Evolutionary conservation across 108 stramenopile species (phyloP).

Genomic region (Nannochloropsis granulata): DNA sequence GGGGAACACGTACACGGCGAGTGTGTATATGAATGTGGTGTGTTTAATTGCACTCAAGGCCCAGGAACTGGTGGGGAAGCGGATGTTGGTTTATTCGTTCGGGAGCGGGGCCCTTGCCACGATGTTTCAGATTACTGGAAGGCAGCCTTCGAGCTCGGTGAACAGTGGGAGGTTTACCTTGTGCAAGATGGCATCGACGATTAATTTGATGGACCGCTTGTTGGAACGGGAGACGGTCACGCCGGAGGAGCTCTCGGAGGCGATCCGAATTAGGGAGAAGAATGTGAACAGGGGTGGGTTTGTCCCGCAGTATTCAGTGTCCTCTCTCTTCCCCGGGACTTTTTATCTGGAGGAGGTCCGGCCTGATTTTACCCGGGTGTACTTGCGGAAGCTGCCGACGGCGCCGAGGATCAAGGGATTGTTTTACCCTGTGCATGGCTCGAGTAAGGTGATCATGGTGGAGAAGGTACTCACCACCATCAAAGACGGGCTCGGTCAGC

Average conservation of each 20-base stretch:
- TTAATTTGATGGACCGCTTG: constrained; percentile 57
- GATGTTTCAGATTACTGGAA: constrained; percentile 69
- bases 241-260: constrained; percentile 71
- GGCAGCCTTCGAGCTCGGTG: constrained; percentile 32
- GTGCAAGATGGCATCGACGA: constrained; percentile 47
- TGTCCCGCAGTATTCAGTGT: constrained; percentile 46
- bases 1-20: constrained; percentile 94
- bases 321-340: constrained; percentile 73
- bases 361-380: constrained; percentile 54
- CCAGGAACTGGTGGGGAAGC: constrained; percentile 10
- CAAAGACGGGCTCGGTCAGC: neutral
- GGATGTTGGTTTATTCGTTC: constrained; percentile 37
- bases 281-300: constrained; percentile 56
- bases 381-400: constrained; percentile 37
- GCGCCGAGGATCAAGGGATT: neutral
- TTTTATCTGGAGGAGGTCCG: constrained; percentile 75
- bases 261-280: constrained; percentile 65
- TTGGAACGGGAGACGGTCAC: constrained; percentile 58
- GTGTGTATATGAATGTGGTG: constrained; percentile 72
- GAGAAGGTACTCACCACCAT: neutral
- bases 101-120: constrained; percentile 61
- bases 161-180: constrained; percentile 50
- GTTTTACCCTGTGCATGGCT: neutral
- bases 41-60: constrained; percentile 50
- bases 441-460: neutral